Base-by-base conservation (phyloP, 495 filamentous ascomycete genomes). In the Penicillium bovifimosum region DNA sequence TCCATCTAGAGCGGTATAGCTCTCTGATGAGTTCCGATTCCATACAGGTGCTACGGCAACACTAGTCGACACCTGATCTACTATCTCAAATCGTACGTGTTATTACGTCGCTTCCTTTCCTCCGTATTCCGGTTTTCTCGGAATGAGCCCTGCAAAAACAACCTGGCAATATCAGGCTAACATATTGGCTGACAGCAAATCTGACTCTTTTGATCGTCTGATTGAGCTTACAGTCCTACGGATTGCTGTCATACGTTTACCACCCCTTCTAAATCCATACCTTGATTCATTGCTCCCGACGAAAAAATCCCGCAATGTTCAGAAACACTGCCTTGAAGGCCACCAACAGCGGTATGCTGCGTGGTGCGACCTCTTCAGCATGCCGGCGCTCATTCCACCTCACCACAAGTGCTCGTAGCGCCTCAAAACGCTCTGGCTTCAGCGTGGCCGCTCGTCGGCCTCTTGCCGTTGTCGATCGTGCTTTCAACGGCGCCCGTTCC, bases 331-430 rank as follows among this genome's bases (percentile, higher is more conserved):
- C 73, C 49, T 59, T 70, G 44, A 76, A 74, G 69, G 69, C 73
- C 49, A 68, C 78, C 67, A 68, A 72, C 73, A 73, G 72, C 65
- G 67, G 70, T 62, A 73, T 84, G 69, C 62, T 81, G 69, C 71
- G 70, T 56, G 64, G 53, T 71, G 70, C 75, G 67, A 69, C 74
- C 68, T 72, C 69, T 63, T 75, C 74, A 14, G 59, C 66, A 40
- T 70, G 64, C 41, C 61, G 70, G 53, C 62, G 73, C 39, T 69
- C 79, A 38, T 61, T 77, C 69, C 72, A 71, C 61, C 70, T 79
- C 53, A 60, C 70, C 26, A 75, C 76, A 34, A 67, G 67, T 50
- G 66, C 70, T 56, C 71, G 78, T 64, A 59, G 51, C 54, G 59
- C 67, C 38, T 67, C 64, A 65, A 63, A 65, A 56, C 73, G 63